Percentiles rank a stretch among this genome's conserved stretches.
These are phyloP conservation scores for Boletus bicolor DNA, from an alignment of 768 basidiomycete species.

Conservation along the genomic window DNA sequence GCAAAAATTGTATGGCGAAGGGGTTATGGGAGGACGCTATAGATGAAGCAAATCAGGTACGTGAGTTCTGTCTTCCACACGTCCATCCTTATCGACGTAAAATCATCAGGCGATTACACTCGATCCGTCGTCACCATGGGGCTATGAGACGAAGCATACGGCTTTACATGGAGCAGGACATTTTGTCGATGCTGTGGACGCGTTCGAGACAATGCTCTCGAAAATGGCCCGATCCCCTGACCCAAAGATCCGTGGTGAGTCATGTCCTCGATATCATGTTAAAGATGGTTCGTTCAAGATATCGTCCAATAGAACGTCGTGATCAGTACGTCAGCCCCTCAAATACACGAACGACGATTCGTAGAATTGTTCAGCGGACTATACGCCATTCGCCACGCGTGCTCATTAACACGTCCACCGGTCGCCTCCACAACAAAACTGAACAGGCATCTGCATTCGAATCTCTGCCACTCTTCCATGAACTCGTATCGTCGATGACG, in stretches of 20 bases:
- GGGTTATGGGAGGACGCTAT: not conserved
- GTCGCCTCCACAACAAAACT: not conserved
- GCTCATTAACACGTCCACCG: not conserved
- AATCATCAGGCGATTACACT: not conserved
- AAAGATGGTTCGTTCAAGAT: not conserved
- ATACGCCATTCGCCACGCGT: not conserved
- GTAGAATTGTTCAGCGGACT: not conserved
- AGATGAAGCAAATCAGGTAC: not conserved
- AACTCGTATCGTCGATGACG: slow-evolving; percentile 1
- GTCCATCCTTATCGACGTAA: not conserved
- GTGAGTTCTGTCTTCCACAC: too few species aligned
- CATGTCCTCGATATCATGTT: not conserved
- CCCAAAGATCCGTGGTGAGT: not conserved
- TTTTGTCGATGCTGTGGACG: not conserved
- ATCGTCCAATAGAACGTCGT: not conserved
- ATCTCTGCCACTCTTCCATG: not conserved
- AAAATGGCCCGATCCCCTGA: not conserved
- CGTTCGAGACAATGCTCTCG: not conserved
- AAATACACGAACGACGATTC: not conserved
- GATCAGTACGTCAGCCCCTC: not conserved
- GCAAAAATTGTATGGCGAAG: not conserved
- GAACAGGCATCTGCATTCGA: not conserved
- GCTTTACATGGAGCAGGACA: not conserved
- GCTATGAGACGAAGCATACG: not conserved
- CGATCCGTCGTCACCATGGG: not conserved